Base-by-base conservation (phyloP, 164 flowering plant genomes). In the Vitis vinifera region DNA sequence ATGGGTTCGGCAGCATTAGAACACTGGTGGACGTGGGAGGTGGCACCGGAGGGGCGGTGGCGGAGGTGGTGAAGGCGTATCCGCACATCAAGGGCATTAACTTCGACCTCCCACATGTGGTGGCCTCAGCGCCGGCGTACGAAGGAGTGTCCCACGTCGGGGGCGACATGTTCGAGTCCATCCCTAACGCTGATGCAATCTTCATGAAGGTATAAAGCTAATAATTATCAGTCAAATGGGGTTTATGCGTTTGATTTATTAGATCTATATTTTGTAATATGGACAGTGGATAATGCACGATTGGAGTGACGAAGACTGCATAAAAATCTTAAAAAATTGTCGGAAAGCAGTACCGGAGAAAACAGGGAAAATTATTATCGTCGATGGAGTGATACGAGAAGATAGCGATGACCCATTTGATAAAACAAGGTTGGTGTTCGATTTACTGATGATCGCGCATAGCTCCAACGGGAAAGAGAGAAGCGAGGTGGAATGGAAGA, bases 11-110 rank as follows among this genome's bases (percentile, higher is more conserved):
- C 1, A 10, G 66, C 16, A 2, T 84, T 1, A 75, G 72, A 65
- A 63, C 84, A 2, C 10, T 88, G 55, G 85, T 84, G 8, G 89
- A 85, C 53, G 86, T 85, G 3, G 91, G 86, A 4, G 89, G 91
- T 4, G 87, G 88, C 6, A 80, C 68, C 1, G 87, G 91, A 2
- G 55, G 64, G 0, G 27, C 67, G 8, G 17, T 83, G 0, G 63
- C 71, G 0, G 80, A 75, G 71, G 79, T 87, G 30, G 86, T 82
- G 30, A 76, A 70, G 63, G 70, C 73, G 0, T 47, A 72, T 73
- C 86, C 89, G 2, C 83, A 84, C 52, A 48, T 85, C 12, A 62
- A 48, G 8, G 87, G 83, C 0, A 68, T 73, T n/a, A 85, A 85
- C 74, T 85, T 87, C 66, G 90, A 86, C 71, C 51, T 82, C 63